These are phyloP conservation scores for Stagonosporopsis rhizophila DNA, from an alignment of 2,329 filamentous ascomycete species.

Conservation along the genomic window DNA sequence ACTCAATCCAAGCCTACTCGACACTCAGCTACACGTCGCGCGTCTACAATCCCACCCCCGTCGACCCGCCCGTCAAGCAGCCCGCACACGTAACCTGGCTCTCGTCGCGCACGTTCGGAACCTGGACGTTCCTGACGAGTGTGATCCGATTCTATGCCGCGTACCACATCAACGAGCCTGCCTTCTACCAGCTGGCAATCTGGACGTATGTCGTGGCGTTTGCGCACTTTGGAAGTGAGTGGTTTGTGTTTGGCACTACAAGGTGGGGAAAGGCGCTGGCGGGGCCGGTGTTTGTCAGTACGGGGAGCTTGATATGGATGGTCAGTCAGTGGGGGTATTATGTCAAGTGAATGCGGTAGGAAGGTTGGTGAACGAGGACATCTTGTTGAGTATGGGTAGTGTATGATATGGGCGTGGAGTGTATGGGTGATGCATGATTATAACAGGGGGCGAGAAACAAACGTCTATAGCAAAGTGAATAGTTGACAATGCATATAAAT, in stretches of 20 bases:
- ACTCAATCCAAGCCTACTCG: slow-evolving; percentile 82
- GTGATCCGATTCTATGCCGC: slow-evolving; percentile 83
- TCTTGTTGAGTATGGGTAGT: background rate
- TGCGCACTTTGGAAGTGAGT: slow-evolving; percentile 68
- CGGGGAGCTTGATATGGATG: slow-evolving; percentile 67
- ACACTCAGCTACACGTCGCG: slow-evolving; percentile 84
- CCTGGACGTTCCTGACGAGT: slow-evolving; percentile 82
- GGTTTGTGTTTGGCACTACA: slow-evolving; percentile 78
- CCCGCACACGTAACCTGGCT: slow-evolving; percentile 71
- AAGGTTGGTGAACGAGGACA: background rate
- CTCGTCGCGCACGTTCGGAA: slow-evolving; percentile 81
- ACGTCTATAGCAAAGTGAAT: background rate
- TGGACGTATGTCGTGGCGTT: slow-evolving; percentile 84
- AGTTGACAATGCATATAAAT: background rate
- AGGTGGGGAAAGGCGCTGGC: slow-evolving; percentile 67
- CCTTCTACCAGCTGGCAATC: slow-evolving; percentile 79
- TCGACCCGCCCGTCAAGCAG: slow-evolving; percentile 45
- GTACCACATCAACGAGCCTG: slow-evolving; percentile 76
- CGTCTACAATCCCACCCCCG: slow-evolving; percentile 75
- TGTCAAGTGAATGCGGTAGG: slow-evolving; percentile 50
- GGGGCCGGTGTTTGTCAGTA: slow-evolving; percentile 65
- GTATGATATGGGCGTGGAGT: background rate
- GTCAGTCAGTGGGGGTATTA: slow-evolving; percentile 72
- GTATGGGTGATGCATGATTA: background rate
- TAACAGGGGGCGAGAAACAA: background rate